These are phyloP conservation scores for Daldinia sp. DNA, from an alignment of 2,329 filamentous ascomycete species.

Conservation along the genomic window DNA sequence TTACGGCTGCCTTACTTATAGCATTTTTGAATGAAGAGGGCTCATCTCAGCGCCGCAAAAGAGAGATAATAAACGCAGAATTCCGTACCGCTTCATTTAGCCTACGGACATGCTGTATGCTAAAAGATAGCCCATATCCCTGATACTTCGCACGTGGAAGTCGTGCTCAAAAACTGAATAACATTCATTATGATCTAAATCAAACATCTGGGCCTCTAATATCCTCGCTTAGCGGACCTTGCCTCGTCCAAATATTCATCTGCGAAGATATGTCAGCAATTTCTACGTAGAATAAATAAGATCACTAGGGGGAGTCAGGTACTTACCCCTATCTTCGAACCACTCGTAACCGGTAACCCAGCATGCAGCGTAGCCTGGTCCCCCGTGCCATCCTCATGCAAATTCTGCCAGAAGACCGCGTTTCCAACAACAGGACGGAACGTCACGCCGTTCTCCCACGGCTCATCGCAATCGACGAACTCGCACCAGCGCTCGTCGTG, in stretches of 20 bases:
- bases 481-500: constrained; percentile 56
- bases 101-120: background rate
- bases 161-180: background rate
- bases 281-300: background rate
- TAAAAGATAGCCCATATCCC: background rate
- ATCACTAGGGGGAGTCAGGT: background rate
- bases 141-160: background rate
- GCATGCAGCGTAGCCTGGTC: constrained; percentile 61
- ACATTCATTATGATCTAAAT: constrained; percentile 8
- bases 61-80: background rate
- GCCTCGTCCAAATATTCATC: constrained; percentile 66
- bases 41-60: background rate
- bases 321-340: constrained; percentile 59
- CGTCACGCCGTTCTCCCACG: constrained; percentile 61
- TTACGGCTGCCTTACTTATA: background rate
- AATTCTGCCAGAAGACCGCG: constrained; percentile 63
- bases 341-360: constrained; percentile 59
- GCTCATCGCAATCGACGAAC: constrained; percentile 62
- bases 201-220: constrained; percentile 50
- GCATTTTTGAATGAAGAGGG: background rate
- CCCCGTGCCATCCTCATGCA: constrained; percentile 55
- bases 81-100: constrained; percentile 4
- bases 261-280: constrained; percentile 22
- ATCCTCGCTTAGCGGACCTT: constrained; percentile 55
- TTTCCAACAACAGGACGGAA: constrained; percentile 62